Percentiles rank a stretch among this genome's conserved stretches.
Evolutionary conservation across 106 monocot genomes (phyloP).

Genomic region (Allium sativum): DNA sequence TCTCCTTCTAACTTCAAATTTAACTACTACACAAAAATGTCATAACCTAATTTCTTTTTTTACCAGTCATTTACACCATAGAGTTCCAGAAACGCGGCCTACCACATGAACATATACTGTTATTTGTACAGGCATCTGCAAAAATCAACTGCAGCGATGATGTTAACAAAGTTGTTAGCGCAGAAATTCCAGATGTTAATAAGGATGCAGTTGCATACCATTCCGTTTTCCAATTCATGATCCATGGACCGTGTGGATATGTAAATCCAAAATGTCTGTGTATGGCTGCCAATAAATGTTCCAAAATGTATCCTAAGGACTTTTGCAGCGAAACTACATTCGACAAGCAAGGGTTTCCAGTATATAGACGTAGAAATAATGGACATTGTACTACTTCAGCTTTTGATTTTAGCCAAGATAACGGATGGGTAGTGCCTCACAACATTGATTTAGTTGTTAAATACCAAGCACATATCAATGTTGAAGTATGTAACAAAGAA

Average conservation of each 20-base stretch:
- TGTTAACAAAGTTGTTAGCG: neutral
- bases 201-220: neutral
- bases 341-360: neutral
- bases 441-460: neutral
- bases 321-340: neutral
- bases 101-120: neutral
- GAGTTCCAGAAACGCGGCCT: neutral
- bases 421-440: slow-evolving; percentile 3
- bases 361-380: slow-evolving; percentile 6
- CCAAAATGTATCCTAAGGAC: neutral
- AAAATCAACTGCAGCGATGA: neutral
- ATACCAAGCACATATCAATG: neutral
- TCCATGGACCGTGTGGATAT: neutral
- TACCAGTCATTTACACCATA: neutral
- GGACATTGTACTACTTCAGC: neutral
- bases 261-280: neutral
- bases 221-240: neutral
- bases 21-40: neutral
- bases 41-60: neutral
- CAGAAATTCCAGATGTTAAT: neutral
- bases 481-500: slow-evolving; percentile 1
- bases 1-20: no score
- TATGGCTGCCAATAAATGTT: neutral
- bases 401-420: neutral
- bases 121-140: neutral